Evolutionary conservation across 164 flowering plant genomes (phyloP), one percentile per base, ranked within the genome.

Genomic region (Magnolia changhungtana): DNA sequence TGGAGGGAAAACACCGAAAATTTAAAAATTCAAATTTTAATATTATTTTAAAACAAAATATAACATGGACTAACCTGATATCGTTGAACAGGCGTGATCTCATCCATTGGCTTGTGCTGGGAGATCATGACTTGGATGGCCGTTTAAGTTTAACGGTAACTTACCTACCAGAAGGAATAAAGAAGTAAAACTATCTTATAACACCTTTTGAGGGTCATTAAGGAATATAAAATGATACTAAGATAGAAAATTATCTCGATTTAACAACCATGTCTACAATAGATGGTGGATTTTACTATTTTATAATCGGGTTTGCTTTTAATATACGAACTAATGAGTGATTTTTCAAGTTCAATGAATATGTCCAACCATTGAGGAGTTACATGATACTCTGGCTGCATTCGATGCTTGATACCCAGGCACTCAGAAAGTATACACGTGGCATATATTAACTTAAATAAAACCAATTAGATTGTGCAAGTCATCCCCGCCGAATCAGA

Each of bases 321-420:
- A n/a, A 27, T 66, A 27, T 13, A 9, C 29, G 37, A 8, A 63
- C 23, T n/a, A 66, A 66, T 66, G 5, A 66, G 72, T 69, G 72
- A 29, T 29, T 69, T 37, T 37, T 37, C 20, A 37, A 19, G 50
- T 69, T 69, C 72, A 69, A 69, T 69, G 72, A 69, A 69, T 20
- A 69, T 69, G 71, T 69, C 71, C 71, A 37, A 4, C 45, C 45
- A 37, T 3, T 37, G 45, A 37, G 7, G 45, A 37, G 7, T 37
- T 37, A 37, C 7, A 5, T 37, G 45, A 37, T 37, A 37, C 45
- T 37, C 45, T 37, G 45, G 45, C 45, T 37, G 45, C 45, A 37
- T 37, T 3, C 45, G 45, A 37, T 37, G 45, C 45, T 37, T 37
- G 45, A 37, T 37, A 37, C 45, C 45, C 45, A 37, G 45, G 45